Evolutionary conservation across 106 monocot species (phyloP).

Genomic region (Dendrobium officinale): DNA sequence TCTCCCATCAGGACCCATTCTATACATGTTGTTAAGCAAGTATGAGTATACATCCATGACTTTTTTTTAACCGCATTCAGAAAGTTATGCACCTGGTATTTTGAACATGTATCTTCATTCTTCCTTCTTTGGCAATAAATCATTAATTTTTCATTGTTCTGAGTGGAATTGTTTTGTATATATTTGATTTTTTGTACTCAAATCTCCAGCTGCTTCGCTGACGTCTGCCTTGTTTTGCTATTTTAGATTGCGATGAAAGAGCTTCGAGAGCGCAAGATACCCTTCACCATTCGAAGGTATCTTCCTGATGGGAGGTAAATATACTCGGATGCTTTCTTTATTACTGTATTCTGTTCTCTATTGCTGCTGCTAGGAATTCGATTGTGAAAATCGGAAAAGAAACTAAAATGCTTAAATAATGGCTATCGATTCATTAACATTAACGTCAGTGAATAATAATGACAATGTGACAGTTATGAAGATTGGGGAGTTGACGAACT

Average conservation of each 20-base stretch:
- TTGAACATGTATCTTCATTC: too few species aligned
- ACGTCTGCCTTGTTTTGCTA: not conserved
- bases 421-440: too few species aligned
- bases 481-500: slow-evolving; percentile 97
- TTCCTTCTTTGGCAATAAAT: too few species aligned
- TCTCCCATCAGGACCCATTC: too few species aligned
- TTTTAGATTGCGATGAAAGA: slow-evolving; percentile 74
- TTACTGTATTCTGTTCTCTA: not conserved
- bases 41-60: too few species aligned
- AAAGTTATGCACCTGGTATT: too few species aligned
- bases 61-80: too few species aligned
- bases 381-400: not conserved
- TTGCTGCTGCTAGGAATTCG: not conserved
- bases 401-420: not conserved
- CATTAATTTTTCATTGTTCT: not conserved
- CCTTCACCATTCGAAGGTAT: slow-evolving; percentile 67
- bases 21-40: too few species aligned
- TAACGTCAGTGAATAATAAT: not conserved
- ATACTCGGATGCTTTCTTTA: not conserved
- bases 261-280: slow-evolving; percentile 57
- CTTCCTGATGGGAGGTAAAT: slow-evolving; percentile 69
- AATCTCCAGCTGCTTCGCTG: not conserved
- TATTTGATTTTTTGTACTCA: not conserved
- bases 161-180: not conserved
- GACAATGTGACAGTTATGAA: slow-evolving; percentile 51